Evolutionary conservation across 2,329 filamentous ascomycete genomes (phyloP).

Genomic region (Epichloe baconii): DNA sequence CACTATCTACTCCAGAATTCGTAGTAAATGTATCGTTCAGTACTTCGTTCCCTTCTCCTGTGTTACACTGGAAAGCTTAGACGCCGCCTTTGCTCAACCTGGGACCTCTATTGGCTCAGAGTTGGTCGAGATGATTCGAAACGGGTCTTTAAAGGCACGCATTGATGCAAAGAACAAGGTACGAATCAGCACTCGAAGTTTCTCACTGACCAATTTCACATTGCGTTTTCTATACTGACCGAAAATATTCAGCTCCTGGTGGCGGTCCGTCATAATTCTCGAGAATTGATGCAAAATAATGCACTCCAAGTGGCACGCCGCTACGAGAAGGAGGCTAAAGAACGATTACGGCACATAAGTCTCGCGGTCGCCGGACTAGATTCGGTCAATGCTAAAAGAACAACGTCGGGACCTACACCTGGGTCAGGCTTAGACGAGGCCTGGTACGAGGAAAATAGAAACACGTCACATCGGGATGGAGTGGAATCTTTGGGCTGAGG

Average conservation of each 20-base stretch:
- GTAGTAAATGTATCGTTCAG: slow-evolving; percentile 84
- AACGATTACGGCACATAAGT: slow-evolving; percentile 67
- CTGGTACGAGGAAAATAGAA: slow-evolving; percentile 20
- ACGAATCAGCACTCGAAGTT: slow-evolving; percentile 6
- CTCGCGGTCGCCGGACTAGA: slow-evolving; percentile 65
- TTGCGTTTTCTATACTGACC: not conserved
- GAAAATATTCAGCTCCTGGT: slow-evolving; percentile 47
- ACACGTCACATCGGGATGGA: not conserved
- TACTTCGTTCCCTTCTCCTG: slow-evolving; percentile 86
- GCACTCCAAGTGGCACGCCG: slow-evolving; percentile 54
- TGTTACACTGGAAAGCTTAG: slow-evolving; percentile 69
- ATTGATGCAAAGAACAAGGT: slow-evolving; percentile 74
- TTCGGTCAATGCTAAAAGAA: slow-evolving; percentile 25
- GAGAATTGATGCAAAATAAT: slow-evolving; percentile 56
- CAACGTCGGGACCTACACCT: slow-evolving; percentile 3
- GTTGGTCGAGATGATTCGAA: slow-evolving; percentile 64
- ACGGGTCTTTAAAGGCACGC: slow-evolving; percentile 58
- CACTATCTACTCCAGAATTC: slow-evolving; percentile 58
- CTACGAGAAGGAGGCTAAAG: slow-evolving; percentile 62
- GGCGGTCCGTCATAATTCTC: slow-evolving; percentile 52
- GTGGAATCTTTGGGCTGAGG: slow-evolving; percentile 6
- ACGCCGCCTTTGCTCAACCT: slow-evolving; percentile 56
- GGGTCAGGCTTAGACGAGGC: slow-evolving; percentile 16
- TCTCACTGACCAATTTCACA: too few relatives aligned
- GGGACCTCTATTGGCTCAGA: slow-evolving; percentile 58